Percentiles rank a stretch among this genome's conserved stretches.
Conservation (phyloP, 148 eudicot genomes). For the Nepenthes gracilis region DNA sequence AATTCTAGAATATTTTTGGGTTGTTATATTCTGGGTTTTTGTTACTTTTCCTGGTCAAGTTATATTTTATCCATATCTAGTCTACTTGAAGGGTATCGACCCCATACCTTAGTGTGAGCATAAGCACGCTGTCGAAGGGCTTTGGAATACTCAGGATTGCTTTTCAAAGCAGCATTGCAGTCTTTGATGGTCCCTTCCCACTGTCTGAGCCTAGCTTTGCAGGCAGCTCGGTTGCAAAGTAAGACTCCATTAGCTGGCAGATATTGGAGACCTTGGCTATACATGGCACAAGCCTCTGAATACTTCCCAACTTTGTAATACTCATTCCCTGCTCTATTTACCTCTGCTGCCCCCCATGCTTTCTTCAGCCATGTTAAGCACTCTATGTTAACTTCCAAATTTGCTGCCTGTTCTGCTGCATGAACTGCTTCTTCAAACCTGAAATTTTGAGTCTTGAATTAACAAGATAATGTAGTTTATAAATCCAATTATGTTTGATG, state of each 20-base stretch:
- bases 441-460: too few species aligned
- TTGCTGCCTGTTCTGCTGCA: conserved; percentile 29
- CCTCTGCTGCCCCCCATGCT: conserved; percentile 14
- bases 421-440: conserved; percentile 19
- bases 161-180: conserved; percentile 32
- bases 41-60: too few species aligned
- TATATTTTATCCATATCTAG: too few species aligned
- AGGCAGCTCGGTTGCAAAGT: conserved; percentile 38
- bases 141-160: conserved; percentile 28
- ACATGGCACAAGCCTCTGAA: conserved; percentile 29
- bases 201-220: conserved; percentile 32
- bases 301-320: conserved; percentile 25
- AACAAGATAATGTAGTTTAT: too few species aligned
- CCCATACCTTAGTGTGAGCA: too few species aligned
- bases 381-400: conserved; percentile 17
- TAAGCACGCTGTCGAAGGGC: conserved; percentile 15
- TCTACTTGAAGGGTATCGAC: too few species aligned
- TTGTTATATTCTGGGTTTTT: too few species aligned
- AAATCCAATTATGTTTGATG: too few species aligned
- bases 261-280: conserved; percentile 34
- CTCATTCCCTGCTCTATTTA: conserved; percentile 14
- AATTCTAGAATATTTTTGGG: too few species aligned
- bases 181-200: conserved; percentile 39
- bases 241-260: conserved; percentile 23
- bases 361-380: conserved; percentile 23